Evolutionary conservation across 495 filamentous ascomycete genomes (phyloP), one percentile per base, ranked within the genome.

Genomic region (Chlorociboria aeruginascens): DNA sequence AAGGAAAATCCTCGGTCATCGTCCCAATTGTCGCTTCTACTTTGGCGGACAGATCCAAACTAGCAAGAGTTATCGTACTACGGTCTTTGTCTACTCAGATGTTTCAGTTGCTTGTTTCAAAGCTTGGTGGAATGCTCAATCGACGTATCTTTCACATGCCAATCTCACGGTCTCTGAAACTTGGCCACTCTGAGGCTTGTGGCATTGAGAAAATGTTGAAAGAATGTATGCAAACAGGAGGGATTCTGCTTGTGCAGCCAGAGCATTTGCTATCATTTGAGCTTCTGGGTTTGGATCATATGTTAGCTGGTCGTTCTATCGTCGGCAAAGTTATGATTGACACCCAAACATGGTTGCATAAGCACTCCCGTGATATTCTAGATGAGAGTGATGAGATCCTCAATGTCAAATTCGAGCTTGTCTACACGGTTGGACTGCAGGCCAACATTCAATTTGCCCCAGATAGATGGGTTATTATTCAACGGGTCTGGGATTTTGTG

Each of bases 1-100:
- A 83, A 56, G 83, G 83, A 0, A 88, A 88, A 54, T 80, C 80
- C 0, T 79, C 79, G 0, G 74, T 85, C 1, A 83, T 88, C 45
- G 71, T 85, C 3, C 81, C 83, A 0, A 73, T 81, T 35, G 72
- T 81, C 7, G 70, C 77, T 6, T 67, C 69, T 0, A 60, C 63
- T 3, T 56, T 86, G 12, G 79, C 79, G 0, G 60, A 86, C 52
- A 64, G 66, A 0, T 49, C 51, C 0, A 66, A 61, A 13, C 63
- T 86, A 0, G 69, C 73, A 0, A 61, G 81, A 10, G 67, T 86
- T 0, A 55, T 86, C 6, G 81, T 86, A 8, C 68, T 69, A 8
- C 83, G 79, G 51, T 70, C 82, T 0, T 71, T 79, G 48, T 70
- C 75, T 0, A 69, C 61, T 6, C 82, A 86, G 56, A 83, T 80